Percentiles rank a stretch among this genome's conserved stretches.
Evolutionary conservation across 228 moss, liverwort and hornwort genomes (phyloP).

Genomic region (Sphagnum fallax): DNA sequence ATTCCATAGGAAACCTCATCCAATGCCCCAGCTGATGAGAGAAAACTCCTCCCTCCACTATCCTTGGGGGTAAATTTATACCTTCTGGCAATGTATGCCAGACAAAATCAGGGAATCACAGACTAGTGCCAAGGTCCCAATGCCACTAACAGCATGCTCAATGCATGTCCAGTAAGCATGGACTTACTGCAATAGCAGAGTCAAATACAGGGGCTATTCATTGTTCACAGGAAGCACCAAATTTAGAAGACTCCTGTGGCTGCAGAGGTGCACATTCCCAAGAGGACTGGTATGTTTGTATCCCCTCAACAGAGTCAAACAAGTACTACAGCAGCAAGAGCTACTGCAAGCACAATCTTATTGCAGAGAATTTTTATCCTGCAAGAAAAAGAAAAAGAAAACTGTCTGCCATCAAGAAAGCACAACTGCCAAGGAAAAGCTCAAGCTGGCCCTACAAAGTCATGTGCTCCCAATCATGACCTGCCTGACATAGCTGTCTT

Average conservation of each 20-base stretch:
- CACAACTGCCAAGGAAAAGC: conserved; percentile 34
- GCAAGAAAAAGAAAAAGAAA: conserved; percentile 29
- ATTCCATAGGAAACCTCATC: too few species aligned
- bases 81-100: too few species aligned
- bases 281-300: conserved; percentile 72
- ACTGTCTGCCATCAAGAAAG: conserved; percentile 53
- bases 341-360: conserved; percentile 57
- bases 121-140: neutral
- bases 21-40: too few species aligned
- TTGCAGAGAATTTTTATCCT: conserved; percentile 36
- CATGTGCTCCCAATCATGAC: conserved; percentile 37
- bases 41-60: too few species aligned
- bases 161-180: conserved; percentile 3
- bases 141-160: neutral
- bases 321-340: conserved; percentile 54
- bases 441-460: conserved; percentile 11
- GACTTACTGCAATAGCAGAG: conserved; percentile 8
- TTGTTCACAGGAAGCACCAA: conserved; percentile 6
- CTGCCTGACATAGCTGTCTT: conserved; percentile 20
- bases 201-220: conserved; percentile 6
- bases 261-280: conserved; percentile 37
- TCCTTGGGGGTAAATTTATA: too few species aligned
- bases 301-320: conserved; percentile 72
- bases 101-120: too few species aligned
- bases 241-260: conserved; percentile 17